Evolutionary conservation across 768 basidiomycete genomes (phyloP).

Genomic region (Trametes coccinea): DNA sequence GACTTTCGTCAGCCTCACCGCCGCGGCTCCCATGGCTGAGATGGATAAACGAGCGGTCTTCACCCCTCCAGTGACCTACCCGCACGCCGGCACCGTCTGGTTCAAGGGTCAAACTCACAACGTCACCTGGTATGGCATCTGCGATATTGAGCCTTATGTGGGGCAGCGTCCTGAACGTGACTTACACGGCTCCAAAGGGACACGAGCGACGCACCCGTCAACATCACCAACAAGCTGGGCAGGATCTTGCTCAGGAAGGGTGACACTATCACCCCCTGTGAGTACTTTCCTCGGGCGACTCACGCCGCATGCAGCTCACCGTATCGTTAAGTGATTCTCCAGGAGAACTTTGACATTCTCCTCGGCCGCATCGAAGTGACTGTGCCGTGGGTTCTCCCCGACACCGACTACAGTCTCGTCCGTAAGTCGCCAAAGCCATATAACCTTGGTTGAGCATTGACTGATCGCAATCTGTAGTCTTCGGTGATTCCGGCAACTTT

Average conservation of each 20-base stretch:
- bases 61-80: conserved; percentile 21
- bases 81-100: conserved; percentile 26
- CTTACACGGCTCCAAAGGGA: conserved; percentile 23
- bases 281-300: background rate
- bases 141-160: background rate
- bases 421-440: too few relatives aligned
- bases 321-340: conserved; percentile 33
- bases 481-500: conserved; percentile 50
- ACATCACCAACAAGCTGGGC: conserved; percentile 38
- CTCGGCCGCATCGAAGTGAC: conserved; percentile 36
- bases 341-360: conserved; percentile 36
- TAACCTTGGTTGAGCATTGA: background rate
- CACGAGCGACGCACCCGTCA: conserved; percentile 36
- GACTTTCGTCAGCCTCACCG: conserved; percentile 11
- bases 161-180: too few relatives aligned
- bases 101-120: conserved; percentile 21
- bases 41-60: conserved; percentile 22
- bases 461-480: conserved; percentile 34
- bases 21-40: conserved; percentile 3
- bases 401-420: conserved; percentile 38
- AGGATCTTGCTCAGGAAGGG: conserved; percentile 23
- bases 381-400: conserved; percentile 39
- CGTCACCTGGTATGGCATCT: conserved; percentile 23
- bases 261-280: conserved; percentile 32
- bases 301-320: background rate